phyloP scores from a whole-genome alignment of 805 yeast species.

The Saccharomyces kudriavzevii region DNA sequence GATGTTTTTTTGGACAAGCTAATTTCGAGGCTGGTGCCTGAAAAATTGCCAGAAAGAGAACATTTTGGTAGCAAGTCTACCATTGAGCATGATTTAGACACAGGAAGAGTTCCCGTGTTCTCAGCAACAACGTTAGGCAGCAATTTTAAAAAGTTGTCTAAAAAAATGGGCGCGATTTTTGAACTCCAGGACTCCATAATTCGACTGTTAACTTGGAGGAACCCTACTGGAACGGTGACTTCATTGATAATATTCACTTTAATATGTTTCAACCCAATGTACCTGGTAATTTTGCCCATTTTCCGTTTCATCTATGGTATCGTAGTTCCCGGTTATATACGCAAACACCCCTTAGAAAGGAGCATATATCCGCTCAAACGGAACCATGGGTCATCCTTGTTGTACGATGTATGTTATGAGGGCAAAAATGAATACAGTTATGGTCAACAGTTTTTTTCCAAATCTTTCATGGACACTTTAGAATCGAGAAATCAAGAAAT shows the following conservation, averaged over 20 bases:
- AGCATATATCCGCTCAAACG: conserved; percentile 37
- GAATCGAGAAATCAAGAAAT: conserved; percentile 3
- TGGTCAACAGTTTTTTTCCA: conserved; percentile 31
- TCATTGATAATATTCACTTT: conserved; percentile 53
- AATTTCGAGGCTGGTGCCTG: conserved; percentile 42
- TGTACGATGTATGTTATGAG: conserved; percentile 29
- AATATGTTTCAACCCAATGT: conserved; percentile 63
- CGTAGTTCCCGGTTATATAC: conserved; percentile 61
- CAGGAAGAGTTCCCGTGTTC: conserved; percentile 36
- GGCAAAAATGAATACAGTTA: conserved; percentile 18
- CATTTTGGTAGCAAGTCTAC: conserved; percentile 35
- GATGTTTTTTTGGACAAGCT: conserved; percentile 51
- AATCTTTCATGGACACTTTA: conserved; percentile 13
- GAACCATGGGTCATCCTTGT: conserved; percentile 45
- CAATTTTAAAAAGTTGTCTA: conserved; percentile 51
- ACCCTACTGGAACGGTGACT: conserved; percentile 61
- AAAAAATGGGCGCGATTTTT: conserved; percentile 49
- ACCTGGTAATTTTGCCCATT: conserved; percentile 57
- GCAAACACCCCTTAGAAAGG: conserved; percentile 54
- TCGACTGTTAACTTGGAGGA: conserved; percentile 63
- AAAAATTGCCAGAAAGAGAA: conserved; percentile 41
- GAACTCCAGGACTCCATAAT: conserved; percentile 53
- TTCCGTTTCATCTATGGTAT: conserved; percentile 46
- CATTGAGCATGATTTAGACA: conserved; percentile 3
- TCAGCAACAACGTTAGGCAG: conserved; percentile 49